These are phyloP conservation scores for Dactylellina haptotyla DNA, from an alignment of 2,329 filamentous ascomycete species.

Conservation along the genomic window DNA sequence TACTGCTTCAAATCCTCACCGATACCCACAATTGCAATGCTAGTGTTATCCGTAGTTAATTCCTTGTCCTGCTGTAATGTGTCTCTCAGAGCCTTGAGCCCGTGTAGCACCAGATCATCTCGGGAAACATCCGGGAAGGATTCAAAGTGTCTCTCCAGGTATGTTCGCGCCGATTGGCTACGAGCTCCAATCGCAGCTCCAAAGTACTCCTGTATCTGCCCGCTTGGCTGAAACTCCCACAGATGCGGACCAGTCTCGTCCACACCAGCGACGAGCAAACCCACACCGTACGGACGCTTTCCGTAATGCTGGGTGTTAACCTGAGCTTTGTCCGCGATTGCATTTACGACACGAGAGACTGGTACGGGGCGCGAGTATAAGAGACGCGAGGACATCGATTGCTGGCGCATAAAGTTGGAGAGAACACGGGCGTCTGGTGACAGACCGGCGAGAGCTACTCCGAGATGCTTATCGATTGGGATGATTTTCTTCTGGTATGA, in stretches of 20 bases:
- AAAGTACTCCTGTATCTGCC: conserved; percentile 96
- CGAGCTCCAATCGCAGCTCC: conserved; percentile 95
- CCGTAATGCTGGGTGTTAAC: conserved; percentile 98
- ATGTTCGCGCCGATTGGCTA: conserved; percentile 97
- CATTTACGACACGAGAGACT: conserved; percentile 84
- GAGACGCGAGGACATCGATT: conserved; percentile 92
- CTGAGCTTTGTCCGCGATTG: conserved; percentile 96
- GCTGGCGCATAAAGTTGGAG: conserved; percentile 99
- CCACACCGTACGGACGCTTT: conserved; percentile 94
- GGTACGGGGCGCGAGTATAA: conserved; percentile 95
- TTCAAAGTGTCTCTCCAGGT: conserved; percentile 91
- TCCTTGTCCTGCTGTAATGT: conserved; percentile 96
- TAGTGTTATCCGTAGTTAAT: conserved; percentile 96
- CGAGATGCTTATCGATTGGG: conserved; percentile 92
- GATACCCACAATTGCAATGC: conserved; percentile 82
- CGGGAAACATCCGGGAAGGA: conserved; percentile 78
- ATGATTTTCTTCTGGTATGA: conserved; percentile 99
- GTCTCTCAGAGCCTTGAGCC: conserved; percentile 90
- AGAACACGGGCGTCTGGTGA: conserved; percentile 98
- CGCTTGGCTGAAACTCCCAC: conserved; percentile 97
- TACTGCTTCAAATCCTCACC: conserved; percentile 71
- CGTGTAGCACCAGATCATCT: conserved; percentile 91
- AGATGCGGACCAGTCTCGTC: conserved; percentile 94
- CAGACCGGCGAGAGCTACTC: conserved; percentile 93
- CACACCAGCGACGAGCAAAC: conserved; percentile 89